These are phyloP conservation scores for Cicer judaicum DNA, from an alignment of 306 rosid species.

Conservation along the genomic window DNA sequence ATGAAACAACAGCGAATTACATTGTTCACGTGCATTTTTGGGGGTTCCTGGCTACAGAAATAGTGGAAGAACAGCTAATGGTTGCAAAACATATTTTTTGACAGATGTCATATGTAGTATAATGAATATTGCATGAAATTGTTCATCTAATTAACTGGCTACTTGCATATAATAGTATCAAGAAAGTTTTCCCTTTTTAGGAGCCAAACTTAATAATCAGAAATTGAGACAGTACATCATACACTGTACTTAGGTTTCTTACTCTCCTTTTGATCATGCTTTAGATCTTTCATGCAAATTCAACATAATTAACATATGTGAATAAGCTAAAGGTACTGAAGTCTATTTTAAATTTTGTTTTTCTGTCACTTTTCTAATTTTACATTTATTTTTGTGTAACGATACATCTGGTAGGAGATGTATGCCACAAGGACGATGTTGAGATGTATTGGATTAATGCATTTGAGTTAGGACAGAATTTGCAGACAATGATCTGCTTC, in stretches of 20 bases:
- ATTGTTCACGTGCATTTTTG: neutral
- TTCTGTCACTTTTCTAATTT: neutral
- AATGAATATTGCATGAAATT: neutral
- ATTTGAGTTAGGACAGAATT: neutral
- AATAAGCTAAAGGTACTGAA: neutral
- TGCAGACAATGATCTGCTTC: neutral
- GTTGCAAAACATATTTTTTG: neutral
- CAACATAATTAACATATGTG: neutral
- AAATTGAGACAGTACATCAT: slow-evolving; percentile 13
- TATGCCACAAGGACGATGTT: slow-evolving; percentile 11
- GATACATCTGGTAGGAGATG: neutral
- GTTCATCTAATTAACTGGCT: neutral
- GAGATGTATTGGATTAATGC: neutral
- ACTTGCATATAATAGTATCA: neutral
- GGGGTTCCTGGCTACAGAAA: neutral
- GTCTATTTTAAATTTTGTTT: neutral
- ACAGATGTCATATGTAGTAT: neutral
- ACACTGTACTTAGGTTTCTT: neutral
- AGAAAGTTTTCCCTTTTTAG: neutral
- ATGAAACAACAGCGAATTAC: neutral
- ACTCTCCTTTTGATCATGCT: neutral
- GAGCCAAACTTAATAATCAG: neutral
- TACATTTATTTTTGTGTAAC: neutral
- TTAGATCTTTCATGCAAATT: neutral
- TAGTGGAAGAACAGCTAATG: neutral